Evolutionary conservation across 352 stramenopile genomes (phyloP), one percentile per base, ranked within the genome.

Genomic region (Aphanomyces stellatus): DNA sequence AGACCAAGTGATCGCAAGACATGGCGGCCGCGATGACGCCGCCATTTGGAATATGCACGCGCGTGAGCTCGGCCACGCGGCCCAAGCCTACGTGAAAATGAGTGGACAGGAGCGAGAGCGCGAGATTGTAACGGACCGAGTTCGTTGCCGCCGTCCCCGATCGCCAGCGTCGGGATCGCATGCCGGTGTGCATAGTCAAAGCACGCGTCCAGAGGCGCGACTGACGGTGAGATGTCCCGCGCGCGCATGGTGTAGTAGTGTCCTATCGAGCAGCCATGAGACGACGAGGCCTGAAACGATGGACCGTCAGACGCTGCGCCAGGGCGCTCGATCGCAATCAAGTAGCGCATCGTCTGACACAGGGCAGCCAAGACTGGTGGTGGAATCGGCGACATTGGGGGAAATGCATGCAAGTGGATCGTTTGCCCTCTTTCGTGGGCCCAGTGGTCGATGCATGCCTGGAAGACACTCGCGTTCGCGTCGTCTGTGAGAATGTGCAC

Each of bases 211-310:
- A 57, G 28, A 8, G 17, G 49, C 25, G 49, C 49, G 13, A 37
- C 49, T 15, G 22, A 15, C 19, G 8, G 6, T 35, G 49, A 57
- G 25, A 57, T 57, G 30, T 33, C 49, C 11, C 49, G 19, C 7
- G 49, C 49, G 10, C 49, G 49, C 49, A 57, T 57, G 7, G 49
- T 57, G 49, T 57, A 57, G 30, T 57, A 57, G 49, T 34, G n/a
- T 7, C 49, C 49, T 57, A 30, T 24, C 8, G 7, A 37, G 7
- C 22, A 34, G 10, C 30, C 13, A 22, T 13, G 22, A 22, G 8
- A 15, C 24, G 19, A 53, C 17, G 8, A 24, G 11, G 49, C 10
- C 1, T 57, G 11, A 11, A 37, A 40, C 17, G 49, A 40, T n/a
- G 0, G 25, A 57, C 49, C 49, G 49, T 57, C 49, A 15, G 49